phyloP scores from a whole-genome alignment of 2,329 filamentous ascomycete genomes.

The Hypoxylon rubiginosum region DNA sequence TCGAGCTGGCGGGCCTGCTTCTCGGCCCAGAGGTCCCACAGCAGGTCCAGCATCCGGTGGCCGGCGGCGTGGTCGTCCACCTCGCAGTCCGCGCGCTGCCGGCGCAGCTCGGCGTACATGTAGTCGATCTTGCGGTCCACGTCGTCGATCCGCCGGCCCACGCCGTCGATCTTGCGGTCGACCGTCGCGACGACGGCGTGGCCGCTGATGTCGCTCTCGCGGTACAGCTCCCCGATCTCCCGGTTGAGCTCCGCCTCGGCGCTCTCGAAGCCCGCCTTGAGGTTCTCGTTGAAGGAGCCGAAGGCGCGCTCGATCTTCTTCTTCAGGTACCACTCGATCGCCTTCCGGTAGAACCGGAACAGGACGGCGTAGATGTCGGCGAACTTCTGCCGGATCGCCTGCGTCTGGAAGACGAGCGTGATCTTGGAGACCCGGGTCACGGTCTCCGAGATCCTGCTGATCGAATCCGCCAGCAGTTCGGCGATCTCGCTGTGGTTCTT shows the following conservation, averaged over 20 bases:
- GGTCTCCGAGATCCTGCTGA: constrained; percentile 30
- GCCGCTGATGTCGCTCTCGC: constrained; percentile 27
- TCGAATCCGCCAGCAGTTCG: constrained; percentile 26
- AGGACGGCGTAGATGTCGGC: constrained; percentile 35
- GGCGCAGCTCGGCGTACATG: too few relatives aligned
- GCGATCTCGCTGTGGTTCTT: constrained; percentile 37
- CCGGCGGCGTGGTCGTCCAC: too few relatives aligned
- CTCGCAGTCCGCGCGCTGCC: too few relatives aligned
- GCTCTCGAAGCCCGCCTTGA: constrained; percentile 19
- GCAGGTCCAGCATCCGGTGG: too few relatives aligned
- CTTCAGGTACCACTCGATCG: constrained; percentile 33
- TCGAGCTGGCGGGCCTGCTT: too few relatives aligned
- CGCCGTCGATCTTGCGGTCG: too few relatives aligned
- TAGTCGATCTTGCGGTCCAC: too few relatives aligned
- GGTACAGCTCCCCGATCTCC: constrained; percentile 30
- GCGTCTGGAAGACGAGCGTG: constrained; percentile 31
- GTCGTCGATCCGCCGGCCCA: too few relatives aligned
- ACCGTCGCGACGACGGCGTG: constrained; percentile 22
- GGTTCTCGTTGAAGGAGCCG: constrained; percentile 28
- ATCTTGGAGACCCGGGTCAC: constrained; percentile 29
- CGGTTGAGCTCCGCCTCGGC: constrained; percentile 21
- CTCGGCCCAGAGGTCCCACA: too few relatives aligned
- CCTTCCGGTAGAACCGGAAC: constrained; percentile 33
- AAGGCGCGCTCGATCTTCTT: constrained; percentile 26
- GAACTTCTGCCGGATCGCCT: constrained; percentile 26